These are phyloP conservation scores for Tolypocladium album DNA, from an alignment of 2,329 filamentous ascomycete genomes.

Conservation along the genomic window DNA sequence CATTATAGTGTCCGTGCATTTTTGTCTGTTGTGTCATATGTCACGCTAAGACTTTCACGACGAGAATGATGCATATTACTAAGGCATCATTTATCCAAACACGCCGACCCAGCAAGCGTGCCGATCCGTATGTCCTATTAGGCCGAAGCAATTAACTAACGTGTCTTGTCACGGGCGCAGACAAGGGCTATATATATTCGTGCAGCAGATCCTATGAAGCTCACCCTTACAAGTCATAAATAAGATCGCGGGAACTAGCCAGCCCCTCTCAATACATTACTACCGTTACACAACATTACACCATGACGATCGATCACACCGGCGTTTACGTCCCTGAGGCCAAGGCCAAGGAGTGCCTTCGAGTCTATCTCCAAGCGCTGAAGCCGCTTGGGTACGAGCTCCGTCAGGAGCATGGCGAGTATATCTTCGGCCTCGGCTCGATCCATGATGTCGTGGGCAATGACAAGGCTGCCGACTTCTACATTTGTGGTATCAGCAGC, in stretches of 20 bases:
- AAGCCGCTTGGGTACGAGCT: slow-evolving; percentile 24
- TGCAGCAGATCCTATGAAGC: not conserved
- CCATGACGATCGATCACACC: slow-evolving; percentile 25
- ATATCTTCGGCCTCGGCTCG: slow-evolving; percentile 19
- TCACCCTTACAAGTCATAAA: not conserved
- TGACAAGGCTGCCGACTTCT: slow-evolving; percentile 15
- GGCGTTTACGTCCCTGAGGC: slow-evolving; percentile 13
- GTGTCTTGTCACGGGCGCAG: not conserved
- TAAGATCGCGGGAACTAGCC: too few relatives aligned
- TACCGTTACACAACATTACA: slow-evolving; percentile 1
- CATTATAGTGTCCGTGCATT: not conserved
- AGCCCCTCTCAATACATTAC: not conserved
- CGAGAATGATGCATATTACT: not conserved
- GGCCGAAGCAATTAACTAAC: not conserved
- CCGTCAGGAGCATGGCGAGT: slow-evolving; percentile 14
- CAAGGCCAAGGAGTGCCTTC: slow-evolving; percentile 15
- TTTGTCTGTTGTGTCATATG: not conserved
- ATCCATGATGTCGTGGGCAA: slow-evolving; percentile 5
- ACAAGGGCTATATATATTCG: not conserved
- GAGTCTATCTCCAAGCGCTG: slow-evolving; percentile 23
- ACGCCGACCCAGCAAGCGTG: not conserved
- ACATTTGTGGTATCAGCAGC: slow-evolving; percentile 15
- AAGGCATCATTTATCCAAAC: too few relatives aligned
- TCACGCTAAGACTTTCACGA: not conserved
- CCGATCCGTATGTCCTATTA: not conserved